These are phyloP conservation scores for Colletotrichum noveboracense DNA, from an alignment of 2,329 filamentous ascomycete genomes.

Conservation along the genomic window DNA sequence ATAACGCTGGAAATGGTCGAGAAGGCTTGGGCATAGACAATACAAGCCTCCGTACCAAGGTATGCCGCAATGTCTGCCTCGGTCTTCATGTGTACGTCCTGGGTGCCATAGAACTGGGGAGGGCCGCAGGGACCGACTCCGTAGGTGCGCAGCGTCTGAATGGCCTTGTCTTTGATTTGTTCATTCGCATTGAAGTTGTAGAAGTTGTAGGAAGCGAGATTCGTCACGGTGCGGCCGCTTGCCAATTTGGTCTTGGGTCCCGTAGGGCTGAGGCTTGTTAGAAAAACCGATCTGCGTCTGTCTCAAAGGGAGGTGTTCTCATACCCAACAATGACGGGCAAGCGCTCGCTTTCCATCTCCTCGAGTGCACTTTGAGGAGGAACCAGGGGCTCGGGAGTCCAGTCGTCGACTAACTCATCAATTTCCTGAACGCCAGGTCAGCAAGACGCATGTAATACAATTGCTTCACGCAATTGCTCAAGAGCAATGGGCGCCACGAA, in stretches of 20 bases:
- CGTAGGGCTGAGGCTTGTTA: conserved; percentile 66
- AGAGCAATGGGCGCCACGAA: conserved; percentile 25
- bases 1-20: conserved; percentile 97
- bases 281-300: neutral
- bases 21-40: conserved; percentile 95
- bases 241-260: conserved; percentile 88
- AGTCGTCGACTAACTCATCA: conserved; percentile 95
- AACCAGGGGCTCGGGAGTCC: conserved; percentile 93
- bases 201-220: conserved; percentile 95
- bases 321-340: conserved; percentile 88
- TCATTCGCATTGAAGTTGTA: conserved; percentile 97
- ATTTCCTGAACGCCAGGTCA: conserved; percentile 67
- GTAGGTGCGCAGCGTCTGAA: conserved; percentile 91
- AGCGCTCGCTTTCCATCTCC: conserved; percentile 80
- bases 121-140: conserved; percentile 96
- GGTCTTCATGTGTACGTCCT: conserved; percentile 97
- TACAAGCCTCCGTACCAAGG: conserved; percentile 85
- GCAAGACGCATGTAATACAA: neutral
- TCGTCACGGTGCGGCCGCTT: conserved; percentile 88
- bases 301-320: conserved; percentile 16
- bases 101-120: conserved; percentile 96
- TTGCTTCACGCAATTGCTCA: no score
- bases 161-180: conserved; percentile 90
- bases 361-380: conserved; percentile 75
- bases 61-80: conserved; percentile 93